These are phyloP conservation scores for Yarrowia osloensis DNA, from an alignment of 805 yeast species.

Conservation along the genomic window DNA sequence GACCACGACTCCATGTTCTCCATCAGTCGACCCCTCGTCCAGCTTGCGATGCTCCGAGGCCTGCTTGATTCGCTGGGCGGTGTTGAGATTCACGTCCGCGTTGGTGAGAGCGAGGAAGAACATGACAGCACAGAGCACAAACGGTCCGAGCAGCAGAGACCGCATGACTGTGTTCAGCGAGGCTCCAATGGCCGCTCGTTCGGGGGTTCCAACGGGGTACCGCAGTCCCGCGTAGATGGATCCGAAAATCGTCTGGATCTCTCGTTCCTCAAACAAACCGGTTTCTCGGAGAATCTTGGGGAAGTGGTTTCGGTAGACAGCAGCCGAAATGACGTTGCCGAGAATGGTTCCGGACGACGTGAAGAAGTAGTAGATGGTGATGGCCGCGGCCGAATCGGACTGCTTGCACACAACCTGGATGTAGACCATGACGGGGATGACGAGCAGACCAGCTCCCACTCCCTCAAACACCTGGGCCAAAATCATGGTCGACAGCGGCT, in stretches of 20 bases:
- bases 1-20: background rate
- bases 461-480: slow-evolving; percentile 22
- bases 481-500: slow-evolving; percentile 6
- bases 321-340: slow-evolving; percentile 31
- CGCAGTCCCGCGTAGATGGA: background rate
- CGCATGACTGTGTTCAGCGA: slow-evolving; percentile 9
- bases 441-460: slow-evolving; percentile 17
- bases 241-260: background rate
- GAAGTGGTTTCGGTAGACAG: slow-evolving; percentile 30
- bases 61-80: slow-evolving; percentile 8
- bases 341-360: slow-evolving; percentile 28
- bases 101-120: background rate
- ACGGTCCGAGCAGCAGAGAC: slow-evolving; percentile 2
- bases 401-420: slow-evolving; percentile 27
- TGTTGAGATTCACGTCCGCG: background rate
- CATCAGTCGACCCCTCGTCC: background rate
- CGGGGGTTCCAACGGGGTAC: background rate
- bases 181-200: background rate
- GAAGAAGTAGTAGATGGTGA: slow-evolving; percentile 29
- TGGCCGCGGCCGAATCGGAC: slow-evolving; percentile 28
- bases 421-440: slow-evolving; percentile 21
- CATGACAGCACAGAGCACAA: slow-evolving; percentile 12
- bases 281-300: background rate
- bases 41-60: background rate
- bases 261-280: background rate